Conservation (phyloP, 225 moss, liverwort and hornwort species). For the Physcomitrium patens region DNA sequence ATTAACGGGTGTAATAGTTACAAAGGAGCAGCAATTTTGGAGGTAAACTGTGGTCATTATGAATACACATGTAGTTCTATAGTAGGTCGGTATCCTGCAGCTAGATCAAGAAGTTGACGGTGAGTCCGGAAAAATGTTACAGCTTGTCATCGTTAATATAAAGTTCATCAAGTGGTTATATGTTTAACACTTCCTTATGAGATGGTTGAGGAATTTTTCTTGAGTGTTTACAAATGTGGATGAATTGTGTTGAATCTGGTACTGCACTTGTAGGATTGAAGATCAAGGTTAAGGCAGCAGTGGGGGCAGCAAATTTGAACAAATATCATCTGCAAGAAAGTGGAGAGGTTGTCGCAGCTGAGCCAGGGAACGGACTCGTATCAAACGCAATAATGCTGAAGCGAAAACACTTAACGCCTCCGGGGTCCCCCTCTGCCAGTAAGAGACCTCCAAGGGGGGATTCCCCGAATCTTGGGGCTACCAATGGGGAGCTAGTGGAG, state of each 20-base stretch:
- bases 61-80: neutral
- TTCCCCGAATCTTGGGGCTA: constrained; percentile 35
- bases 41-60: neutral
- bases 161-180: neutral
- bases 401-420: constrained; percentile 69
- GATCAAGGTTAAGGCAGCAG: constrained; percentile 60
- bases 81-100: neutral
- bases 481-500: constrained; percentile 61
- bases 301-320: constrained; percentile 35
- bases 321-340: constrained; percentile 39
- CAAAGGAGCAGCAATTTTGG: neutral
- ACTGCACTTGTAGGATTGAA: constrained; percentile 51
- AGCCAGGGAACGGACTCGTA: constrained; percentile 35
- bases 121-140: neutral
- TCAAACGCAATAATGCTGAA: constrained; percentile 60
- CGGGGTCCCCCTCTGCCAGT: constrained; percentile 56
- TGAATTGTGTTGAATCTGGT: constrained; percentile 26
- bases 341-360: constrained; percentile 42
- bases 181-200: neutral
- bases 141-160: neutral
- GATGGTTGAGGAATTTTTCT: constrained; percentile 8
- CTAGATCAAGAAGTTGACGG: constrained; percentile 20
- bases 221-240: neutral
- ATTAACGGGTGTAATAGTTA: neutral
- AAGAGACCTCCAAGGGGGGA: constrained; percentile 55